These are phyloP conservation scores for Gossypium laxum DNA, from an alignment of 441 rosid species.

Conservation along the genomic window DNA sequence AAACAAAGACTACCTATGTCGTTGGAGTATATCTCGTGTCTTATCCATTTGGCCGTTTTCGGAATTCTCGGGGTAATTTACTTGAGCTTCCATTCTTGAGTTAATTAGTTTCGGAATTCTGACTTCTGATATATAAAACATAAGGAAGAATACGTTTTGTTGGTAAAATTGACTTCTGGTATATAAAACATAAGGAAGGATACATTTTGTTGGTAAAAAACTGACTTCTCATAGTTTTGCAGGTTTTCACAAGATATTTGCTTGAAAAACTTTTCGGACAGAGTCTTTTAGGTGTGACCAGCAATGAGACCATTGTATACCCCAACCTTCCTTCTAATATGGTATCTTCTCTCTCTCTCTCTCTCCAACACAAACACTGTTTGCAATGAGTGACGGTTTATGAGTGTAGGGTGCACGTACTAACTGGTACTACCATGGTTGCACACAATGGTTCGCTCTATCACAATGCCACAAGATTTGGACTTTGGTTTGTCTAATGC, in stretches of 20 bases:
- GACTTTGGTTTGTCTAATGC: neutral
- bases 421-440: neutral
- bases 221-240: constrained; percentile 18
- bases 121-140: neutral
- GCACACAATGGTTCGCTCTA: neutral
- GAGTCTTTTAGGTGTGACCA: constrained; percentile 45
- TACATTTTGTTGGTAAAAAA: neutral
- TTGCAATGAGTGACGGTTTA: neutral
- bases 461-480: neutral
- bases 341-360: constrained; percentile 35
- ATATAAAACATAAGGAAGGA: neutral
- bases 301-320: constrained; percentile 45
- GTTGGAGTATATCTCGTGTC: constrained; percentile 50
- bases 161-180: constrained; percentile 4
- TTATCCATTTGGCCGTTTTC: constrained; percentile 62
- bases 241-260: constrained; percentile 70
- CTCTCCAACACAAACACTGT: neutral
- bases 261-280: constrained; percentile 75
- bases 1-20: constrained; percentile 33
- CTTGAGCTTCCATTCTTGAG: neutral
- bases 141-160: constrained; percentile 1
- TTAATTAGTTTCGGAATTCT: neutral
- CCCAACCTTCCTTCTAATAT: constrained; percentile 85
- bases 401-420: neutral
- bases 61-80: constrained; percentile 77